These are phyloP conservation scores for Phenoliferia sp. DNA, from an alignment of 1,284 basidiomycete species.

Conservation along the genomic window DNA sequence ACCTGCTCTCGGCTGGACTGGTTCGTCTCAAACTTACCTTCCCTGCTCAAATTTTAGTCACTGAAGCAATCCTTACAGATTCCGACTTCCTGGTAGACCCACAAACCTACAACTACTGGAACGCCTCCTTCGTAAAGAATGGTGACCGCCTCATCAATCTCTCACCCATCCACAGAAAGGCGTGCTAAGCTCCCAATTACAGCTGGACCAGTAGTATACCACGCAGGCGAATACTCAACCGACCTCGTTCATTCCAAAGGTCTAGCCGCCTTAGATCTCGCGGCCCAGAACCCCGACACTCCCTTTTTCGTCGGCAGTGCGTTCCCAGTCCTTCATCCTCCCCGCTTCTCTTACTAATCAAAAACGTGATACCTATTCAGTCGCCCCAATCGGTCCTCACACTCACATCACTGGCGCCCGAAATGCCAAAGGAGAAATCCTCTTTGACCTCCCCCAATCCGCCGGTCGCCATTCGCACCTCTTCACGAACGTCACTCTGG, in stretches of 20 bases:
- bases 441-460: slow-evolving; percentile 21
- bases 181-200: no score
- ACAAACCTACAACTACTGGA: slow-evolving; percentile 40
- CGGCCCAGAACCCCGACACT: slow-evolving; percentile 13
- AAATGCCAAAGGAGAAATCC: background rate
- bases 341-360: background rate
- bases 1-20: slow-evolving; percentile 22
- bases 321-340: slow-evolving; percentile 13
- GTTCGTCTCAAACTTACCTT: slow-evolving; percentile 13
- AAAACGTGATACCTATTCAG: no score
- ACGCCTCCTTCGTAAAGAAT: slow-evolving; percentile 14
- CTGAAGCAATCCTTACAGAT: background rate
- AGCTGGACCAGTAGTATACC: slow-evolving; percentile 32
- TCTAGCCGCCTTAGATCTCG: slow-evolving; percentile 34
- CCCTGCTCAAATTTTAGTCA: background rate
- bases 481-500: slow-evolving; percentile 31
- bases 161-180: no score
- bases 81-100: slow-evolving; percentile 40
- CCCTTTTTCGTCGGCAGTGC: slow-evolving; percentile 38
- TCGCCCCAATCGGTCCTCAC: slow-evolving; percentile 30
- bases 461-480: slow-evolving; percentile 34
- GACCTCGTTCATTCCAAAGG: slow-evolving; percentile 36
- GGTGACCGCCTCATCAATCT: background rate
- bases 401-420: slow-evolving; percentile 9
- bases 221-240: slow-evolving; percentile 35